Conservation (phyloP, 2,329 filamentous ascomycete genomes). For the Raffaelea albimanens region DNA sequence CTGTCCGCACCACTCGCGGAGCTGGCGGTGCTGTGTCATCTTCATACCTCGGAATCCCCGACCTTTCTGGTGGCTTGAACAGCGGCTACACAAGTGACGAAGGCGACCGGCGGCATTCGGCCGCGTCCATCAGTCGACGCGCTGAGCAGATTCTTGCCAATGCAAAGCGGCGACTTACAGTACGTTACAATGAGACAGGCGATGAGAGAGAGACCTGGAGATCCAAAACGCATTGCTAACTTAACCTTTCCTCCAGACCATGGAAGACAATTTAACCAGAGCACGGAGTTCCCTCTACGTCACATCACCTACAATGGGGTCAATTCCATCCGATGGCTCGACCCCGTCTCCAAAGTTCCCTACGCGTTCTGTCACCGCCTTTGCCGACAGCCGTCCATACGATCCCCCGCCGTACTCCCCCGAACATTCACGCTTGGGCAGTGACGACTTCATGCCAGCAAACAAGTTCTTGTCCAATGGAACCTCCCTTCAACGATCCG, state of each 20-base stretch:
- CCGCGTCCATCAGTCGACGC: slow-evolving; percentile 61
- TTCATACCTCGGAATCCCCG: slow-evolving; percentile 10
- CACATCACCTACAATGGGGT: slow-evolving; percentile 55
- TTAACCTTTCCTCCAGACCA: slow-evolving; percentile 47
- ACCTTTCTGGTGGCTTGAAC: slow-evolving; percentile 11
- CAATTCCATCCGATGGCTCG: slow-evolving; percentile 44
- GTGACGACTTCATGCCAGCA: slow-evolving; percentile 29
- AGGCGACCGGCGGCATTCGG: slow-evolving; percentile 19
- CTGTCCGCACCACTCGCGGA: slow-evolving; percentile 16
- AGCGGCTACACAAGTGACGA: slow-evolving; percentile 36
- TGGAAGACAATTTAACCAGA: slow-evolving; percentile 83
- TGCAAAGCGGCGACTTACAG: slow-evolving; percentile 79
- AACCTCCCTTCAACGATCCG: slow-evolving; percentile 43
- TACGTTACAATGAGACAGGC: slow-evolving; percentile 46
- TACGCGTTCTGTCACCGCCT: slow-evolving; percentile 27
- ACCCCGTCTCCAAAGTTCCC: slow-evolving; percentile 42
- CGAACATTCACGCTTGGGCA: slow-evolving; percentile 51
- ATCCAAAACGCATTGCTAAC: background rate
- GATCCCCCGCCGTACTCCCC: slow-evolving; percentile 20
- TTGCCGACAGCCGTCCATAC: slow-evolving; percentile 19
- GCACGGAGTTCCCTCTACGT: slow-evolving; percentile 61
- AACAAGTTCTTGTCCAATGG: slow-evolving; percentile 12
- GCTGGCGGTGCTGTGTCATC: background rate
- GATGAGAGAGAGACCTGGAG: no score
- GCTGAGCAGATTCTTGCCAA: slow-evolving; percentile 89